Percentiles rank a stretch among this genome's conserved stretches.
phyloP scores from a whole-genome alignment of 495 filamentous ascomycete species.

The Penicillium parvum region DNA sequence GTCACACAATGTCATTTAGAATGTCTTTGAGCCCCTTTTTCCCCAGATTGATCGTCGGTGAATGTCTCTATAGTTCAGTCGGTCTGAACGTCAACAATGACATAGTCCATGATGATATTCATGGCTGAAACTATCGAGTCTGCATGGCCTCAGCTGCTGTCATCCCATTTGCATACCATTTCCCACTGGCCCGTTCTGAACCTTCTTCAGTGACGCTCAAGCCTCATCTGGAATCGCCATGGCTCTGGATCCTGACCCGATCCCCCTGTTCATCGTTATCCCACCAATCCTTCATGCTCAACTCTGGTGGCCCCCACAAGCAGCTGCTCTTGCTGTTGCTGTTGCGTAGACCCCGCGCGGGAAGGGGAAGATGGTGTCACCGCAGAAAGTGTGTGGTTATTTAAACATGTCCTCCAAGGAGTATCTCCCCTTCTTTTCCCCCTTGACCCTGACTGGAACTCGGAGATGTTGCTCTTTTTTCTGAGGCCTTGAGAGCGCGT shows the following conservation, averaged over 20 bases:
- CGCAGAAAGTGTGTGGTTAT: conserved; percentile 8
- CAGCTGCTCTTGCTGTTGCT: too few species aligned
- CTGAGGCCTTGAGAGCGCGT: too few species aligned
- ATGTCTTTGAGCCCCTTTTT: background rate
- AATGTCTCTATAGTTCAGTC: too few species aligned
- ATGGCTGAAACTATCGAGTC: background rate
- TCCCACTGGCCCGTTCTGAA: background rate
- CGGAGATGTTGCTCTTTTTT: too few species aligned
- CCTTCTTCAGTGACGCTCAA: conserved; percentile 8
- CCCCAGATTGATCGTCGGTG: background rate
- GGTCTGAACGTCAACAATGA: too few species aligned
- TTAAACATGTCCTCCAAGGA: conserved; percentile 1
- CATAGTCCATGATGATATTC: too few species aligned
- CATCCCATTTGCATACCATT: background rate
- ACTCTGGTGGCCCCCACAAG: too few species aligned
- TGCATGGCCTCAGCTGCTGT: conserved; percentile 1
- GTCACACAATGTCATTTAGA: background rate
- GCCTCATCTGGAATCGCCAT: conserved; percentile 4
- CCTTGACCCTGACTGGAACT: background rate
- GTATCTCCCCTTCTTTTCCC: background rate
- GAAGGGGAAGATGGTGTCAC: conserved; percentile 11
- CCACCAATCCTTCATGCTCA: conserved; percentile 19
- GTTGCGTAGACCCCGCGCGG: conserved; percentile 9
- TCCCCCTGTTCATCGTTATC: conserved; percentile 6
- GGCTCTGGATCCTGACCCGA: background rate